Conservation (phyloP, 1,284 basidiomycete species). For the Ceratobasidium sp. region DNA sequence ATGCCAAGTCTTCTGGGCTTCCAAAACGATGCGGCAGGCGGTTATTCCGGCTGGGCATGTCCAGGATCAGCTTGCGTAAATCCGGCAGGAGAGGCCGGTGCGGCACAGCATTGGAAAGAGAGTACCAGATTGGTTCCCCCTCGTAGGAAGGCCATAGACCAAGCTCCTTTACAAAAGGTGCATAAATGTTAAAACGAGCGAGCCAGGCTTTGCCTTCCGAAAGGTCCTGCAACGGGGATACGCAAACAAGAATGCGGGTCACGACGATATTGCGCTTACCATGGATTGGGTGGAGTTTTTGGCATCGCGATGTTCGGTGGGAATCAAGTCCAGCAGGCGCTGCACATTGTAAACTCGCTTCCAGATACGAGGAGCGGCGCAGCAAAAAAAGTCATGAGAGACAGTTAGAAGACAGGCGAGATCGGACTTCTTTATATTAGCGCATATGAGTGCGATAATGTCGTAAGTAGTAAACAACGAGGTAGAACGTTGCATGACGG, state of each 20-base stretch:
- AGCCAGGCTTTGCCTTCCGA: neutral
- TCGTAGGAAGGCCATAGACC: neutral
- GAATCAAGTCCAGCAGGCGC: neutral
- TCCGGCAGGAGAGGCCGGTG: constrained; percentile 1
- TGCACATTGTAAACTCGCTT: neutral
- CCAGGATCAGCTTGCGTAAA: neutral
- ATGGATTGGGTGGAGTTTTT: neutral
- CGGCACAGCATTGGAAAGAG: neutral
- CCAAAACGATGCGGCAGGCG: too few species aligned
- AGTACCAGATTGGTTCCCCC: neutral
- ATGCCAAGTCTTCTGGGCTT: neutral
- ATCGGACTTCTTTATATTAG: neutral
- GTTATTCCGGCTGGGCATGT: neutral
- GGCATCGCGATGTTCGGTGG: too few species aligned
- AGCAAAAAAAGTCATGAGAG: neutral
- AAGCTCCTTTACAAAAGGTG: neutral
- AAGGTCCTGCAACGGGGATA: neutral
- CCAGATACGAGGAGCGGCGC: constrained; percentile 2
- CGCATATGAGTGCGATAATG: neutral
- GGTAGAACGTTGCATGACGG: too few species aligned
- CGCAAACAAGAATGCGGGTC: neutral
- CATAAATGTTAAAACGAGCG: neutral
- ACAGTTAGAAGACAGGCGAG: neutral
- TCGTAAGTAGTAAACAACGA: neutral
- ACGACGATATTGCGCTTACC: neutral